Base-by-base conservation (phyloP, 805 yeast genomes). In the Soucietia sequanensis region DNA sequence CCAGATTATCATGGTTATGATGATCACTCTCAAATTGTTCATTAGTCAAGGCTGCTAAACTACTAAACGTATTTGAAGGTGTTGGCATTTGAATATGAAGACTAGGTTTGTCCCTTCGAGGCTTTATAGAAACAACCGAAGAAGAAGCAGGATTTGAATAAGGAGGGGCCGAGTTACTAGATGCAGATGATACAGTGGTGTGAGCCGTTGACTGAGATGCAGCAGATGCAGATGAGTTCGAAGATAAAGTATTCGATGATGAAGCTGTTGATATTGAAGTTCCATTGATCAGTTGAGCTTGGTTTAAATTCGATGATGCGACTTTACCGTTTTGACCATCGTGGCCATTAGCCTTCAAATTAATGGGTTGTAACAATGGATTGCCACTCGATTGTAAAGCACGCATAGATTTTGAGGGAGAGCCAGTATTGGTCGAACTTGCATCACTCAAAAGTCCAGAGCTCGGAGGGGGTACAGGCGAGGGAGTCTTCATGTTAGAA, bases 11-110 rank as follows among this genome's bases (percentile, higher is more conserved):
- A 10, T 41, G 30, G 8, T 31, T 29, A 26, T n/a, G 13, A 8
- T 23, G 23, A 4, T 41, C 42, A 14, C 33, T 15, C 4, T 50
- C 56, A 38, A 43, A 34, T n/a, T 46, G 50, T 27, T 55, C 52
- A 45, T 60, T 53, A 30, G 69, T 58, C 41, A 67, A 54, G n/a
- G 69, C 61, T 2, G 76, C 52, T 28, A 67, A 51, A 8, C 46
- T 49, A 33, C 54, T 56, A 19, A 62, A 41, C 2, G 65, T 47
- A 34, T 51, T 56, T 0, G 80, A 71, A 1, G 91, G 90, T 3
- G 78, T 71, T 3, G 90, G 91, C 89, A 84, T 83, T 52, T 83
- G 89, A 14, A 84, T 68, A 40, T 78, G 76, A 28, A 81, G 58
- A 23, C 80, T 72, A 1, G 81, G 79, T 39, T 76, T 70, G 22